Evolutionary conservation across 1,284 basidiomycete genomes (phyloP).

Genomic region (Boletus sp.): DNA sequence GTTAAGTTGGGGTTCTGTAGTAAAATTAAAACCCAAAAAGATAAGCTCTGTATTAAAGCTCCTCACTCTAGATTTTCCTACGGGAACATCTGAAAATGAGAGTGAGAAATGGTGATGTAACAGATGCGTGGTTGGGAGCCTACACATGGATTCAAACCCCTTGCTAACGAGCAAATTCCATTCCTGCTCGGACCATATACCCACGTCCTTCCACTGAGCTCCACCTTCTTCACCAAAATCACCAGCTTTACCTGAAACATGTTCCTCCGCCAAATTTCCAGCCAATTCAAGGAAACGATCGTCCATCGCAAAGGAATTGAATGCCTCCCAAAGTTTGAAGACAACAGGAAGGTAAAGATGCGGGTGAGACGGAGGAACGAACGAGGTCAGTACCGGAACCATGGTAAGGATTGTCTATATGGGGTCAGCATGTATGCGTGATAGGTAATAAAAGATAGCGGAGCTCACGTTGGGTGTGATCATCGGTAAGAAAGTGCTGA

Average conservation of each 20-base stretch:
- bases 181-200: conserved; percentile 85
- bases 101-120: conserved; percentile 47
- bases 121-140: conserved; percentile 26
- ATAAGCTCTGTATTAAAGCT: neutral
- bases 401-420: conserved; percentile 59
- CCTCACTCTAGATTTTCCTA: conserved; percentile 60
- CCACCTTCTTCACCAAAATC: conserved; percentile 51
- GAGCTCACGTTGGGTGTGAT: conserved; percentile 25
- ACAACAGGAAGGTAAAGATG: conserved; percentile 69
- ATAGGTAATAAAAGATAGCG: neutral
- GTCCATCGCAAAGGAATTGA: conserved; percentile 77
- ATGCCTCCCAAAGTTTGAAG: conserved; percentile 83
- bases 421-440: neutral
- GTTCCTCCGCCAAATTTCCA: conserved; percentile 73
- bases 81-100: conserved; percentile 57
- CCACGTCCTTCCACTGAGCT: conserved; percentile 71
- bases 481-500: conserved; percentile 67
- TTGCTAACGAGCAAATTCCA: conserved; percentile 87
- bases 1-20: conserved; percentile 59
- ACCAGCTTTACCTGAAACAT: conserved; percentile 61
- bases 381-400: conserved; percentile 70
- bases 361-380: conserved; percentile 67
- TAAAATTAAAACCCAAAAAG: conserved; percentile 4
- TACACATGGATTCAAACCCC: conserved; percentile 84
- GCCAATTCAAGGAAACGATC: conserved; percentile 83